phyloP scores from a whole-genome alignment of 2,329 filamentous ascomycete species.

The Ascocoryne sarcoides region DNA sequence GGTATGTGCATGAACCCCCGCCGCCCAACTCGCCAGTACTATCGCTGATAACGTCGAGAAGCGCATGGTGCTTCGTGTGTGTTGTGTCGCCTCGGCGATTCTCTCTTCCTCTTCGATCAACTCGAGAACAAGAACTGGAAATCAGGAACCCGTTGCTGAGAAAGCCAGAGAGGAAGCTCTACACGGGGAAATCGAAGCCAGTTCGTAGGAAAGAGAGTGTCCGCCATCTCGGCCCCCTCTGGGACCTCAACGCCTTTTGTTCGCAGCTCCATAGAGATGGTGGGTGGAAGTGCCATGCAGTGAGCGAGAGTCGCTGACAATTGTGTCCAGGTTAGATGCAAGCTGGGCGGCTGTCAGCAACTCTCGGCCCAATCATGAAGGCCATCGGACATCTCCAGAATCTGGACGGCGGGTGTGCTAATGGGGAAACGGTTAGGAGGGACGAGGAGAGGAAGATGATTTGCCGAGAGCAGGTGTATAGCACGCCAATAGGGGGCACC shows the following conservation, averaged over 20 bases:
- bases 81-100: too few species aligned
- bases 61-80: conserved; percentile 1
- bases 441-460: neutral
- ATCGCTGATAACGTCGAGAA: neutral
- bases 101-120: too few species aligned
- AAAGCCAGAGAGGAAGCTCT: too few species aligned
- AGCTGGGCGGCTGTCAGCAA: neutral
- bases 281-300: conserved; percentile 1
- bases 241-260: neutral
- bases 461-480: neutral
- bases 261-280: too few species aligned
- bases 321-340: neutral
- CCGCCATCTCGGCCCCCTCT: neutral
- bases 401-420: neutral
- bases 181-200: too few species aligned
- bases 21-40: neutral
- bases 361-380: neutral
- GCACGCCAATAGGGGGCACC: neutral
- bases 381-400: too few species aligned
- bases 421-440: neutral
- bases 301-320: neutral
- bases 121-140: too few species aligned
- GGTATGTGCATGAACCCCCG: conserved; percentile 32
- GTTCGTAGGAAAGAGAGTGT: neutral
- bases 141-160: too few species aligned